phyloP scores from a whole-genome alignment of 1,284 basidiomycete species.

The Gymnopus androsaceus region DNA sequence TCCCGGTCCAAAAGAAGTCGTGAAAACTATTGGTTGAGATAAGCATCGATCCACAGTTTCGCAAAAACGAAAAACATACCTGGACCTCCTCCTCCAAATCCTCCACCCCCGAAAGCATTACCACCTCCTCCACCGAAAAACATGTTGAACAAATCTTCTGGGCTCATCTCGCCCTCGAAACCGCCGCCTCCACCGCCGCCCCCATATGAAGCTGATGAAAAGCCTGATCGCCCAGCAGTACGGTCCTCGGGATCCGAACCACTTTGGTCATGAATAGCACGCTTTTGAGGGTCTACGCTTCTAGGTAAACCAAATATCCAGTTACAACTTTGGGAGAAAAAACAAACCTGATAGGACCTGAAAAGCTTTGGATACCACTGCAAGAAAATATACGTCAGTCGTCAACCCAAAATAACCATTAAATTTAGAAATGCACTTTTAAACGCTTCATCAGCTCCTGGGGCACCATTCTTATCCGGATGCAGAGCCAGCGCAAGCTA shows the following conservation, averaged over 20 bases:
- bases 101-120: constrained; percentile 41
- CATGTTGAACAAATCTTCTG: constrained; percentile 98
- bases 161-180: constrained; percentile 87
- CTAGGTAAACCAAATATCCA: constrained; percentile 2
- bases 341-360: constrained; percentile 82
- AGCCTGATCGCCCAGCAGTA: constrained; percentile 60
- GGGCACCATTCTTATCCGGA: constrained; percentile 97
- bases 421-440: constrained; percentile 62
- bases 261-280: constrained; percentile 84
- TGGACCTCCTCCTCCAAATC: constrained; percentile 58
- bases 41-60: background rate
- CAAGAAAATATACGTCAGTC: constrained; percentile 19
- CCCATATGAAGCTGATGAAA: constrained; percentile 51
- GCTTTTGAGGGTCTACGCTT: constrained; percentile 82
- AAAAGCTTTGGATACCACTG: constrained; percentile 98
- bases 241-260: constrained; percentile 88
- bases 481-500: constrained; percentile 92
- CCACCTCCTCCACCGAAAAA: constrained; percentile 91
- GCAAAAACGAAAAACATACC: constrained; percentile 36
- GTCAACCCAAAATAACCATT: background rate
- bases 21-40: constrained; percentile 54
- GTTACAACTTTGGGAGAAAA: constrained; percentile 1
- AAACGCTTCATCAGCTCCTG: constrained; percentile 98
- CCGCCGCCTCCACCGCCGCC: constrained; percentile 52
- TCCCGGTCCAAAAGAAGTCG: constrained; percentile 72